Base-by-base conservation (phyloP, 2,329 filamentous ascomycete genomes). In the Venturia effusa region DNA sequence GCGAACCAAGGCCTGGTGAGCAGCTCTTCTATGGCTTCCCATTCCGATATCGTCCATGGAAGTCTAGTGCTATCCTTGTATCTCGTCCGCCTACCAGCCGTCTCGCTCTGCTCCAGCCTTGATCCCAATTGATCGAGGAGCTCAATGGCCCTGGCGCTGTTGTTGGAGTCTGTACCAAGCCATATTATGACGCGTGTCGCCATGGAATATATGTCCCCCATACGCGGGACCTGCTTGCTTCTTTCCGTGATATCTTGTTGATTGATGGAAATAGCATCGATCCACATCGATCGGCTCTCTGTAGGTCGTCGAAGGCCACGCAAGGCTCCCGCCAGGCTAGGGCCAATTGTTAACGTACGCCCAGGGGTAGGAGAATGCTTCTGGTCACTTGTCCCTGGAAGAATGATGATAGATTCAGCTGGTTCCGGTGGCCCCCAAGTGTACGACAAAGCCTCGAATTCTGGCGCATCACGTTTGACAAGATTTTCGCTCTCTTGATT, bases 181-280 rank as follows among this genome's bases (percentile, higher is more conserved):
- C 60, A 62, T 8, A 69, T 66, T 27, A 69, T 62, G 1, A 67
- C 67, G 45, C 63, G 45, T 27, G 60, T 24, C n/a, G 69, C 69
- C 8, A 19, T 48, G 17, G 51, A 37, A 51, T 69, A 70, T 2
- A 70, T 68, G 4, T 65, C n/a, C 10, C 61, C 64, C 69, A 70
- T 70, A 27, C 66, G 43, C 10, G 51, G n/a, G 27, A 70, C 66
- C 48, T 70, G 68, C 37, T 65, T 61, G 45, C 67, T 67, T 22
- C 64, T 64, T 48, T 70, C 69, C 17, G 54, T 51, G 40, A 67
- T 57, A 59, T 69, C 62, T 6, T 61, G 51, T 61, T 70, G 69
- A 61, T 70, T 67, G 54, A 70, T 70, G 61, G 66, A 69, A 1
- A 70, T 41, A n/a, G 65, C 65, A 64, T 70, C 69, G 17, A 68